Percentiles rank a stretch among this genome's conserved stretches.
Conservation (phyloP, 257 asterid genomes). For the Plectranthus barbatus region DNA sequence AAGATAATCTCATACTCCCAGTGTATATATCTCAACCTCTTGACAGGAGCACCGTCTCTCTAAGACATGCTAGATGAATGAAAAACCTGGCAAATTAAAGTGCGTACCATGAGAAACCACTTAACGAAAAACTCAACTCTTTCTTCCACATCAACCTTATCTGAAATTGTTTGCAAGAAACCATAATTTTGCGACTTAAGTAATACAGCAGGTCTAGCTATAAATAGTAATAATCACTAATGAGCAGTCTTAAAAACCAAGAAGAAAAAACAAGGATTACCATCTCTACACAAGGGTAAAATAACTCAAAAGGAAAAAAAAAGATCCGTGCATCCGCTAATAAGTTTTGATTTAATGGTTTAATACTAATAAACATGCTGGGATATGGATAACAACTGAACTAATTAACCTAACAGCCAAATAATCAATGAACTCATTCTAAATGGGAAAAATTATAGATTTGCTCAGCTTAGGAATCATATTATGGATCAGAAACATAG, state of each 20-base stretch:
- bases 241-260: not conserved
- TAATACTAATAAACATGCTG: not conserved
- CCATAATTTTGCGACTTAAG: not conserved
- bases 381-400: not conserved
- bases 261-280: too few relatives aligned
- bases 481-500: not conserved
- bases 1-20: conserved; percentile 59
- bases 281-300: not conserved
- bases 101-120: not conserved
- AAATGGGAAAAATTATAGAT: not conserved
- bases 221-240: not conserved
- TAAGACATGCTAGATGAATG: conserved; percentile 6
- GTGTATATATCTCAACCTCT: conserved; percentile 27
- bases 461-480: not conserved
- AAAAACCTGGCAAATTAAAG: conserved; percentile 17
- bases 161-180: not conserved
- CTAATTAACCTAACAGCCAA: not conserved
- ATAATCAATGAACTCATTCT: not conserved
- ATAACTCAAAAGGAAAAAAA: not conserved
- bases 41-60: conserved; percentile 12
- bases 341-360: not conserved
- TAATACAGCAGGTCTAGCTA: not conserved
- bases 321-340: not conserved
- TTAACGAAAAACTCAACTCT: not conserved
- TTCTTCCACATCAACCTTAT: not conserved